A percentile compares a stretch with the other conserved stretches of the same genome.
These are phyloP conservation scores for Dalechampia spathulata DNA, from an alignment of 441 rosid species.

Conservation along the genomic window DNA sequence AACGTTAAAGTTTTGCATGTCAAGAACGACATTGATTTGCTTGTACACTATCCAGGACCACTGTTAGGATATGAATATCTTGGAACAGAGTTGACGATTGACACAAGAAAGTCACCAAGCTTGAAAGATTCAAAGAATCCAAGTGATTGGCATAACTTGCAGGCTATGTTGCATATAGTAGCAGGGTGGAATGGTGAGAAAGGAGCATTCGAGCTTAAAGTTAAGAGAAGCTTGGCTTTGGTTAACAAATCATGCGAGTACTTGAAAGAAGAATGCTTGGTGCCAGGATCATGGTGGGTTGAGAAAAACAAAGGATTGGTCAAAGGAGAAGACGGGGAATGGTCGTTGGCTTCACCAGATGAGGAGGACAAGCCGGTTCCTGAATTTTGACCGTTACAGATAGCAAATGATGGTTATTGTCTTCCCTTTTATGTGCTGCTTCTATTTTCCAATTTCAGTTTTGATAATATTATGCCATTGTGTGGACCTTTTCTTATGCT, in stretches of 20 bases:
- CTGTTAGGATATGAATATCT: conserved; percentile 45
- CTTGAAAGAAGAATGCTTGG: conserved; percentile 62
- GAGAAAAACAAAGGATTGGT: conserved; percentile 81
- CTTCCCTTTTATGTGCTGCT: background rate
- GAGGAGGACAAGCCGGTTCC: conserved; percentile 60
- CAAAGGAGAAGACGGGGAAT: conserved; percentile 49
- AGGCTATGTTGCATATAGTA: conserved; percentile 70
- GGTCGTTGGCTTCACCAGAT: conserved; percentile 37
- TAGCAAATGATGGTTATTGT: background rate
- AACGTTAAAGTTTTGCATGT: conserved; percentile 57
- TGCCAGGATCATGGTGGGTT: conserved; percentile 81
- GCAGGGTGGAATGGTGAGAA: conserved; percentile 77
- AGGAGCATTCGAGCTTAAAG: conserved; percentile 45
- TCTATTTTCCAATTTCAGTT: too few species aligned
- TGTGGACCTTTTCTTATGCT: too few species aligned
- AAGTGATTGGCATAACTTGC: conserved; percentile 84
- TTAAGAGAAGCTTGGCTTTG: conserved; percentile 74
- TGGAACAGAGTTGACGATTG: conserved; percentile 47
- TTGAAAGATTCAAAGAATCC: conserved; percentile 63
- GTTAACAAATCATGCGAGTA: conserved; percentile 72
- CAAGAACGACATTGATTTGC: conserved; percentile 52
- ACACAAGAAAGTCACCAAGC: conserved; percentile 59
- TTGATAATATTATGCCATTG: background rate
- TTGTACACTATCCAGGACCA: conserved; percentile 58
- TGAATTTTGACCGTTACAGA: conserved; percentile 27